Evolutionary conservation across 495 filamentous ascomycete species (phyloP).

Genomic region (Pseudevernia furfuracea): DNA sequence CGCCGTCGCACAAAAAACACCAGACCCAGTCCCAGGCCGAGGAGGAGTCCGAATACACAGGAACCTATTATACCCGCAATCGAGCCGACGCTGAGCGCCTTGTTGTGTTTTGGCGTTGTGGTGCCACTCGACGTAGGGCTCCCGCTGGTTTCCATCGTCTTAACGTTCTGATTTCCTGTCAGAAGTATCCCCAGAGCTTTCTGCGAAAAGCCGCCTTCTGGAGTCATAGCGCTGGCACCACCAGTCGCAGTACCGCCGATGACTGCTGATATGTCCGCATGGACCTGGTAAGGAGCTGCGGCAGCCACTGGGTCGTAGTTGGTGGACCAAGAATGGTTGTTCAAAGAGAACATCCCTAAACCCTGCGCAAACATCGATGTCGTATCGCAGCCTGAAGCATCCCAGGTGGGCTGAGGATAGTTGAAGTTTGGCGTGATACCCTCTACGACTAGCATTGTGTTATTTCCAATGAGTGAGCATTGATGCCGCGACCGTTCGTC

Average conservation of each 20-base stretch:
- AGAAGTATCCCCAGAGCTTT: conserved; percentile 9
- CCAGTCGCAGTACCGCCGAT: conserved; percentile 18
- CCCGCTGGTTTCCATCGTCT: neutral
- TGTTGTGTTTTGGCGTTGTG: neutral
- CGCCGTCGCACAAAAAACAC: neutral
- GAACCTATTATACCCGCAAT: conserved; percentile 8
- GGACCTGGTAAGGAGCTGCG: conserved; percentile 12
- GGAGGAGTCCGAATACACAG: neutral
- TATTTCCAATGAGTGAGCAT: conserved; percentile 14
- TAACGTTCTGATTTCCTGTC: neutral
- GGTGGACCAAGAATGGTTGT: conserved; percentile 18
- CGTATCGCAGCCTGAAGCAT: conserved; percentile 16
- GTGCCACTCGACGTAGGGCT: neutral
- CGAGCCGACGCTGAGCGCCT: neutral
- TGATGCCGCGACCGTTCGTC: conserved; percentile 11
- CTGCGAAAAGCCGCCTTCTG: conserved; percentile 15
- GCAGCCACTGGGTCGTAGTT: conserved; percentile 12
- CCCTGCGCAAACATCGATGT: conserved; percentile 17
- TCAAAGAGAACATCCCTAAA: conserved; percentile 21
- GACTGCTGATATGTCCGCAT: conserved; percentile 13
- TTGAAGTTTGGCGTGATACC: conserved; percentile 12
- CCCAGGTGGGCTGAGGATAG: conserved; percentile 5
- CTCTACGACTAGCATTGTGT: conserved; percentile 20
- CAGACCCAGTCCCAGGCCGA: neutral
- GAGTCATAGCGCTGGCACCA: conserved; percentile 12